Conservation (phyloP, 2,329 filamentous ascomycete genomes). For the Volutella citrinella region DNA sequence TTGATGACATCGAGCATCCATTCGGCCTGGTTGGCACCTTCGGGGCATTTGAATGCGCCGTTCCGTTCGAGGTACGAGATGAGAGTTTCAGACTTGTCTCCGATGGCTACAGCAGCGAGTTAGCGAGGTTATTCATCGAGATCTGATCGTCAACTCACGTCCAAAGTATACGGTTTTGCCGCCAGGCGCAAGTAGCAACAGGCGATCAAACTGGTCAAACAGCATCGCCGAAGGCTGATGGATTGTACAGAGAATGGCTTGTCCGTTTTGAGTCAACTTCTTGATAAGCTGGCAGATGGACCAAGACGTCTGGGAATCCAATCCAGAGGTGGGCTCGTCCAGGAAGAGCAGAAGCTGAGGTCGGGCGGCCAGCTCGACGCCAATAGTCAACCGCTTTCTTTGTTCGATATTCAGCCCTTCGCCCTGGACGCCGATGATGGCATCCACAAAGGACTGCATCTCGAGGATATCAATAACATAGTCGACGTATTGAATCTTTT, state of each 20-base stretch:
- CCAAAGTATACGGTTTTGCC: slow-evolving; percentile 60
- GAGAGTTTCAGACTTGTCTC: slow-evolving; percentile 44
- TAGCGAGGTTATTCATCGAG: rapidly evolving
- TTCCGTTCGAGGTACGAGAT: slow-evolving; percentile 59
- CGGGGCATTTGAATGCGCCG: slow-evolving; percentile 52
- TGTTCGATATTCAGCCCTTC: slow-evolving; percentile 48
- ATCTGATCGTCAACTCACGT: too few relatives aligned
- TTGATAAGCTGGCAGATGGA: slow-evolving; percentile 69
- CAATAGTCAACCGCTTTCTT: slow-evolving; percentile 64
- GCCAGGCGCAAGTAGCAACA: slow-evolving; percentile 53
- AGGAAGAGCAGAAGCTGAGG: slow-evolving; percentile 71
- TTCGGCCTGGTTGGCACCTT: slow-evolving; percentile 62
- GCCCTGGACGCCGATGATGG: slow-evolving; percentile 51
- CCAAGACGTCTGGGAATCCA: slow-evolving; percentile 74
- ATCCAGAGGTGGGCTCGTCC: slow-evolving; percentile 73
- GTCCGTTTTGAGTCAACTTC: slow-evolving; percentile 52
- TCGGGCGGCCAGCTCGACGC: slow-evolving; percentile 72
- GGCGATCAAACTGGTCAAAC: slow-evolving; percentile 48
- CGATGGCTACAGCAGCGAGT: slow-evolving; percentile 19
- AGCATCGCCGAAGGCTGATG: slow-evolving; percentile 45
- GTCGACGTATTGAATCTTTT: slow-evolving; percentile 28
- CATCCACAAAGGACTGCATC: slow-evolving; percentile 64
- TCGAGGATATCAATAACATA: slow-evolving; percentile 29
- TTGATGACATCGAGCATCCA: slow-evolving; percentile 55
- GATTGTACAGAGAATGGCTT: slow-evolving; percentile 45